Percentiles rank a stretch among this genome's conserved stretches.
These are phyloP conservation scores for Myxozyma sirexii DNA, from an alignment of 805 yeast genomes.

Conservation along the genomic window DNA sequence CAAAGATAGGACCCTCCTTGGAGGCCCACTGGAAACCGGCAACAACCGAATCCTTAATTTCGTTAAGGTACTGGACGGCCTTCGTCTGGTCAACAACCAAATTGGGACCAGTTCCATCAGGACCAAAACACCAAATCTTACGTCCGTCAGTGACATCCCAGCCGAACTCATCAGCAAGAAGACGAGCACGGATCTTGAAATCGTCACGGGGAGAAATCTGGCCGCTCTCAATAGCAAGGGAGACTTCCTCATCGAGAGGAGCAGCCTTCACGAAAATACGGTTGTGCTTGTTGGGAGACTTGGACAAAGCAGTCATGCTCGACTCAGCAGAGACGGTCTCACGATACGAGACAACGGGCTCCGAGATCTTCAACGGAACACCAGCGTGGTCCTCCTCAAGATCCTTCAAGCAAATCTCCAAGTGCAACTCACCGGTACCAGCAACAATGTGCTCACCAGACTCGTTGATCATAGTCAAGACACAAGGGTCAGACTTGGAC, in stretches of 20 bases:
- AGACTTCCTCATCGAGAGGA: slow-evolving; percentile 92
- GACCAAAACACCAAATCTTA: slow-evolving; percentile 99
- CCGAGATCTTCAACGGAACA: slow-evolving; percentile 95
- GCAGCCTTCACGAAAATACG: slow-evolving; percentile 97
- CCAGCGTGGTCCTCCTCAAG: slow-evolving; percentile 99
- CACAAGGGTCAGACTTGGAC: slow-evolving; percentile 99
- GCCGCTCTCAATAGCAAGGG: slow-evolving; percentile 91
- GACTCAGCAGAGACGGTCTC: slow-evolving; percentile 96
- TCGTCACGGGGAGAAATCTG: slow-evolving; percentile 93
- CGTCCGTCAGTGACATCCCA: slow-evolving; percentile 99
- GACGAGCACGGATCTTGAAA: slow-evolving; percentile 98
- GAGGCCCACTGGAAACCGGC: slow-evolving; percentile 99
- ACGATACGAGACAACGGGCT: slow-evolving; percentile 98
- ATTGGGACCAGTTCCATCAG: slow-evolving; percentile 99
- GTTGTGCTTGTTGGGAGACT: slow-evolving; percentile 99
- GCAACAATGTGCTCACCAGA: slow-evolving; percentile 99
- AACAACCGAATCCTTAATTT: slow-evolving; percentile 99
- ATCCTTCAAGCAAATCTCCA: slow-evolving; percentile 95
- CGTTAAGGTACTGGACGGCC: slow-evolving; percentile 98
- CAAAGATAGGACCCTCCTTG: slow-evolving; percentile 98
- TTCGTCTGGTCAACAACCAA: slow-evolving; percentile 98
- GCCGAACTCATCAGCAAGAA: slow-evolving; percentile 97
- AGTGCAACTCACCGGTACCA: slow-evolving; percentile 99
- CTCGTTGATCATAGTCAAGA: slow-evolving; percentile 79
- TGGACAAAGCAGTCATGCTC: slow-evolving; percentile 92